A percentile compares a stretch with the other conserved stretches of the same genome.
Conservation (phyloP, 164 flowering plant species). For the Vitis cinerea region DNA sequence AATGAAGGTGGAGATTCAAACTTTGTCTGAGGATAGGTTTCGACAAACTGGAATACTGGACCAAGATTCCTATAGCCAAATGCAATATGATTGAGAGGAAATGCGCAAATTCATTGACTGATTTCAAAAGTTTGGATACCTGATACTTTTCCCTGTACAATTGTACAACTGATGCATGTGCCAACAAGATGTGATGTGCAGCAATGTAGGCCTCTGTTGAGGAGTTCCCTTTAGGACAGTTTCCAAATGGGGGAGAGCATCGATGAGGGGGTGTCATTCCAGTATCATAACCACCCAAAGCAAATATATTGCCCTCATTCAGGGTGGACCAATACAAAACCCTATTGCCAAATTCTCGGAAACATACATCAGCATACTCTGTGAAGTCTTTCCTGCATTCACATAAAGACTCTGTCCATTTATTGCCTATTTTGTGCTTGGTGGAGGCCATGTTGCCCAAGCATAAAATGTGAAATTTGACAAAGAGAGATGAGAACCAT, state of each 20-base stretch:
- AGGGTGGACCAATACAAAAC: conserved; percentile 13
- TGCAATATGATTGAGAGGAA: too few species aligned
- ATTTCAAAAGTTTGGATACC: neutral
- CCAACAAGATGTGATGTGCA: conserved; percentile 10
- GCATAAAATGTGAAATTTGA: too few species aligned
- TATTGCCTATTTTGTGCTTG: too few species aligned
- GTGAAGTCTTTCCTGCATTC: conserved; percentile 10
- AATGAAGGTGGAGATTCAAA: too few species aligned
- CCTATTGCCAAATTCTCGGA: conserved; percentile 6
- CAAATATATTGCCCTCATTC: conserved; percentile 7
- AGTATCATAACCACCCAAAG: neutral
- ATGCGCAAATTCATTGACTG: too few species aligned
- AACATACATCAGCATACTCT: conserved; percentile 7
- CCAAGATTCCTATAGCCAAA: too few species aligned
- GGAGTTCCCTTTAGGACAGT: conserved; percentile 6
- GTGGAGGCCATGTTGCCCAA: too few species aligned
- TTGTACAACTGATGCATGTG: conserved; percentile 10
- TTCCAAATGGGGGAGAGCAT: conserved; percentile 8
- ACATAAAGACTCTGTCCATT: too few species aligned
- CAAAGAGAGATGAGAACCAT: too few species aligned
- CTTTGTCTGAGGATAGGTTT: too few species aligned
- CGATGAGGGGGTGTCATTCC: conserved; percentile 4
- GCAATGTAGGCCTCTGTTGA: conserved; percentile 7
- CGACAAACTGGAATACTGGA: too few species aligned
- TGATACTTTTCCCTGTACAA: conserved; percentile 11